These are phyloP conservation scores for Isoetes engelmannii DNA, from an alignment of 83 land plant genomes.

Conservation along the genomic window DNA sequence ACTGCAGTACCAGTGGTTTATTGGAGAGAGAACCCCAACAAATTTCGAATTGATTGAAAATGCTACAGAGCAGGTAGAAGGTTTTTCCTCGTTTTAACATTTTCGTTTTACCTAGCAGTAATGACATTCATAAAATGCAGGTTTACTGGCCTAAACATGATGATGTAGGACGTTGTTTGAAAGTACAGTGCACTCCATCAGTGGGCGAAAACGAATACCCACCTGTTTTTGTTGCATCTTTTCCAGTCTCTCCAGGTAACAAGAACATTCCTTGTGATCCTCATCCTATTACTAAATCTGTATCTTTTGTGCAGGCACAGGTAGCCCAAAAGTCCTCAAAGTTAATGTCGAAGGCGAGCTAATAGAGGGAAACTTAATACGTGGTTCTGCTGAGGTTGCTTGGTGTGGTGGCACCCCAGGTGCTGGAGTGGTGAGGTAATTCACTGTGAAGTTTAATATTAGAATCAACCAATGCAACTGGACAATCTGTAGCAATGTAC, in stretches of 20 bases:
- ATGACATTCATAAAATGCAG: conserved; percentile 19
- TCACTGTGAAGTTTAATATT: neutral
- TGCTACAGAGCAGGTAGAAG: conserved; percentile 52
- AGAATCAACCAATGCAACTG: neutral
- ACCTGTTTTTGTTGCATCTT: conserved; percentile 79
- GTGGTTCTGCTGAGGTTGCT: conserved; percentile 72
- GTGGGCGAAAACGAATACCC: conserved; percentile 57
- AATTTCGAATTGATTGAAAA: conserved; percentile 60
- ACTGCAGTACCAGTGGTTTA: conserved; percentile 69
- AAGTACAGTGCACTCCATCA: conserved; percentile 83
- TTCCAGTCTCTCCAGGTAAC: conserved; percentile 73
- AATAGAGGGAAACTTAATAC: conserved; percentile 63
- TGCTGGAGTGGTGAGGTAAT: conserved; percentile 79
- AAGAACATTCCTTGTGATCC: neutral
- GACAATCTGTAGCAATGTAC: neutral
- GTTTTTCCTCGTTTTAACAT: too few relatives aligned
- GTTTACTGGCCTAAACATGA: conserved; percentile 84
- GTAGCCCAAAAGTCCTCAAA: conserved; percentile 70
- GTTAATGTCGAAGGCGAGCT: conserved; percentile 70
- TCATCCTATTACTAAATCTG: neutral
- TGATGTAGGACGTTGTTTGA: conserved; percentile 66
- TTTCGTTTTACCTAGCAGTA: too few relatives aligned
- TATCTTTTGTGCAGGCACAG: conserved; percentile 48
- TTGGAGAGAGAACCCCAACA: conserved; percentile 62
- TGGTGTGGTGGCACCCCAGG: conserved; percentile 99